Evolutionary conservation across 345 rosid genomes (phyloP).

Genomic region (Iberis pinnata): DNA sequence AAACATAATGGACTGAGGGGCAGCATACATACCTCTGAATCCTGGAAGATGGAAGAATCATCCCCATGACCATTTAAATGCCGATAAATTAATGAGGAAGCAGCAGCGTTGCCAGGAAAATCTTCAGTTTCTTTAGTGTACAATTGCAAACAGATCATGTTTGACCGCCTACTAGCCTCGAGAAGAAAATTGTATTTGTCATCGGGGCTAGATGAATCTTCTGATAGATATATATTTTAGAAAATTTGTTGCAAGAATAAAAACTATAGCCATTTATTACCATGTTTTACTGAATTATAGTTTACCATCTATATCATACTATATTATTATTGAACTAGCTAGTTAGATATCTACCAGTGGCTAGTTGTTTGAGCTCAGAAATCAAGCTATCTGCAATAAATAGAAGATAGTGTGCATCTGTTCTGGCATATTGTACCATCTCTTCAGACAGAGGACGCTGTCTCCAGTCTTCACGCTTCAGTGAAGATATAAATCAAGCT

Average conservation of each 20-base stretch:
- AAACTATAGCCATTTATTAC: constrained; percentile 2
- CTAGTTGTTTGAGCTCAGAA: constrained; percentile 54
- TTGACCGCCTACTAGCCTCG: constrained; percentile 88
- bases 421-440: constrained; percentile 74
- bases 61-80: constrained; percentile 50
- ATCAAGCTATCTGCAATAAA: constrained; percentile 57
- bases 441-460: constrained; percentile 74
- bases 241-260: constrained; percentile 31
- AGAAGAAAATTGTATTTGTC: constrained; percentile 57
- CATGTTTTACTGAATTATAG: neutral
- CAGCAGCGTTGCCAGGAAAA: constrained; percentile 72
- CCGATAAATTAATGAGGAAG: constrained; percentile 68
- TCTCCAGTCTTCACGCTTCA: constrained; percentile 98
- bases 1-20: neutral
- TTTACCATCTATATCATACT: neutral
- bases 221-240: constrained; percentile 52
- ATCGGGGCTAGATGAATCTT: constrained; percentile 57
- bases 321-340: neutral
- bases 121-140: constrained; percentile 70
- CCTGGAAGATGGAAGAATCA: constrained; percentile 34
- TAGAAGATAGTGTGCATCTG: constrained; percentile 78
- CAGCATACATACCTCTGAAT: constrained; percentile 47
- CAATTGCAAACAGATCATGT: constrained; percentile 69
- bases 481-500: constrained; percentile 15
- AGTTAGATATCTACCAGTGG: constrained; percentile 42